Evolutionary conservation across 1,139 yeast genomes (phyloP).

Genomic region (Zygoascus hellenicus): DNA sequence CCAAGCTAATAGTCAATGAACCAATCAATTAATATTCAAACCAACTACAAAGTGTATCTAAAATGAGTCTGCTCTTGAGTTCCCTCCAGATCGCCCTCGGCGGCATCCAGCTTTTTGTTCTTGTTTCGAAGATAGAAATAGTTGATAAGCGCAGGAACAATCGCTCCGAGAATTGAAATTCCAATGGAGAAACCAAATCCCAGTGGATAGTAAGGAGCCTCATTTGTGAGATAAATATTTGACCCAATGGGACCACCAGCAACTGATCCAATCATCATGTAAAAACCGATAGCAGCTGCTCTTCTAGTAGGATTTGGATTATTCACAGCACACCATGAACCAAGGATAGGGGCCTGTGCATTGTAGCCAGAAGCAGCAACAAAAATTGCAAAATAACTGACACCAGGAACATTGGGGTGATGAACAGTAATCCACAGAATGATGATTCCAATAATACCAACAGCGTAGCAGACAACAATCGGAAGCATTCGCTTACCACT

Average conservation of each 20-base stretch:
- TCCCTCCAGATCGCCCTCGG: too few relatives aligned
- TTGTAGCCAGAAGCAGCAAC: conserved; percentile 21
- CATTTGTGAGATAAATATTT: conserved; percentile 26
- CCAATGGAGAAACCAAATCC: conserved; percentile 29
- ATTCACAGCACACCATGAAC: conserved; percentile 42
- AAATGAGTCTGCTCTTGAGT: too few relatives aligned
- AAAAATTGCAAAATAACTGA: conserved; percentile 28
- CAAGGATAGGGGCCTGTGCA: conserved; percentile 38
- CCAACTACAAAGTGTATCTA: too few relatives aligned
- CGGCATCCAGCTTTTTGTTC: neutral
- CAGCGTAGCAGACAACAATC: conserved; percentile 1
- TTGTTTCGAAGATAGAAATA: neutral
- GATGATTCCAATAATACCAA: conserved; percentile 5
- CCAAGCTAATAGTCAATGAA: too few relatives aligned
- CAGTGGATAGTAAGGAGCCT: conserved; percentile 28
- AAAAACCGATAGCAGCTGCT: conserved; percentile 20
- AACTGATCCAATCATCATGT: conserved; percentile 25
- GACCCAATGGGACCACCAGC: conserved; percentile 34
- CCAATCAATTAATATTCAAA: too few relatives aligned
- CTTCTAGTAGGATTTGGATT: conserved; percentile 6
- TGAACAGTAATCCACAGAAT: conserved; percentile 6
- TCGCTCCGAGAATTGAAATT: conserved; percentile 19
- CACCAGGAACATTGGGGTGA: conserved; percentile 17
- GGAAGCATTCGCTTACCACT: neutral
- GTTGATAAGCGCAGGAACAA: conserved; percentile 19